Conservation (phyloP, 2,329 filamentous ascomycete species). For the Celoporthe dispersa region DNA sequence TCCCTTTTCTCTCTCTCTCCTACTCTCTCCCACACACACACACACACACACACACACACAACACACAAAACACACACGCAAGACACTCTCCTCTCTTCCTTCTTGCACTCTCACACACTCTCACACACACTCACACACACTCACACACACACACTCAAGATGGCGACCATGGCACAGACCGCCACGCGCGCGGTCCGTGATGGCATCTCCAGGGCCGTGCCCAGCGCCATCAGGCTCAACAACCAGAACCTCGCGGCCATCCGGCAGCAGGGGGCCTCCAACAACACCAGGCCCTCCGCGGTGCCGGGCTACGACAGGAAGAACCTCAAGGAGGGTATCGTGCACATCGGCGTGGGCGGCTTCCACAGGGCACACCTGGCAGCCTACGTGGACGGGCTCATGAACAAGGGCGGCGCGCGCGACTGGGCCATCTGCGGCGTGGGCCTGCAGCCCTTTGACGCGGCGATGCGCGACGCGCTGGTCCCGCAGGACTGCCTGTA, state of each 20-base stretch:
- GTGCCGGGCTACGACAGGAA: constrained; percentile 48
- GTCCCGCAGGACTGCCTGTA: constrained; percentile 55
- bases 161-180: constrained; percentile 7
- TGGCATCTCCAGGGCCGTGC: not conserved
- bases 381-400: constrained; percentile 54
- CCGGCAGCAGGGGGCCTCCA: not conserved
- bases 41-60: not conserved
- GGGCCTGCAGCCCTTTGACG: constrained; percentile 55
- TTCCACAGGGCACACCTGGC: constrained; percentile 60
- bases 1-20: not conserved
- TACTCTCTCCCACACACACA: not conserved
- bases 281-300: not conserved
- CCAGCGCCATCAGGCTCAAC: constrained; percentile 8
- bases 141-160: not conserved
- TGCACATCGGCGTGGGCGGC: constrained; percentile 58
- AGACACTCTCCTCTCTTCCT: not conserved
- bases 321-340: constrained; percentile 56
- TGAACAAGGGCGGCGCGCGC: constrained; percentile 48
- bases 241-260: constrained; percentile 9
- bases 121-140: not conserved
- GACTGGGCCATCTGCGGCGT: constrained; percentile 58
- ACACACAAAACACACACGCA: not conserved
- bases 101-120: not conserved
- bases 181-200: not conserved
- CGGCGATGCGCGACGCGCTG: constrained; percentile 55